Conservation (phyloP, 2,329 filamentous ascomycete genomes). For the Stachybotrys chlorohalonatus region DNA sequence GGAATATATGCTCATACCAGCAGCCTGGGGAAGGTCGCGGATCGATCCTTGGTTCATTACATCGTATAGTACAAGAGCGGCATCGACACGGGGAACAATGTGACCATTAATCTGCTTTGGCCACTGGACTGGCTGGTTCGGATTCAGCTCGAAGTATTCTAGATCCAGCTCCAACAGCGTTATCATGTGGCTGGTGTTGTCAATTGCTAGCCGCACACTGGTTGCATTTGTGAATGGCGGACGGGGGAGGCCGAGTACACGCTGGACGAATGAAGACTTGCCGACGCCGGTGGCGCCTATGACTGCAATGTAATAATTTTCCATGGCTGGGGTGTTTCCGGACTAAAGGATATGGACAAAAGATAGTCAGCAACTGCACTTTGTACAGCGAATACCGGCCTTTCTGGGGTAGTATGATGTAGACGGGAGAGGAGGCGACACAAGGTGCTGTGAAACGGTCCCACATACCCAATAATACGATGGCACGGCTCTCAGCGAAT, state of each 20-base stretch:
- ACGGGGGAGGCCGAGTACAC: slow-evolving; percentile 45
- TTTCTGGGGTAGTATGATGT: background rate
- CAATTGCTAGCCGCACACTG: slow-evolving; percentile 47
- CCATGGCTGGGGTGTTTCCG: slow-evolving; percentile 34
- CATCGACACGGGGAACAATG: slow-evolving; percentile 68
- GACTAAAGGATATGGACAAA: slow-evolving; percentile 11
- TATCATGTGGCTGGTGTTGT: slow-evolving; percentile 48
- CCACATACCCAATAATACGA: slow-evolving; percentile 26
- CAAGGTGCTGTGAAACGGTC: background rate
- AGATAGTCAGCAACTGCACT: slow-evolving; percentile 12
- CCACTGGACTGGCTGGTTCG: slow-evolving; percentile 51
- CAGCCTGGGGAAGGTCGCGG: slow-evolving; percentile 60
- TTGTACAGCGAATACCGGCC: background rate
- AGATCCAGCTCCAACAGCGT: slow-evolving; percentile 58
- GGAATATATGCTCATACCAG: slow-evolving; percentile 45
- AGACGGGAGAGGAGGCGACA: background rate
- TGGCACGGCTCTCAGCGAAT: slow-evolving; percentile 34
- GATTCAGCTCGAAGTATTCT: slow-evolving; percentile 53
- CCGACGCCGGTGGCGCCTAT: slow-evolving; percentile 59
- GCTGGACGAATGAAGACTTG: slow-evolving; percentile 60
- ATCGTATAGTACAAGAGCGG: slow-evolving; percentile 80
- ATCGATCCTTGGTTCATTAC: slow-evolving; percentile 71
- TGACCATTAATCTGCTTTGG: slow-evolving; percentile 61
- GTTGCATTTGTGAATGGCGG: slow-evolving; percentile 46
- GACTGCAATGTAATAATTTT: slow-evolving; percentile 55